A percentile compares a stretch with the other conserved stretches of the same genome.
phyloP scores from a whole-genome alignment of 768 basidiomycete genomes.

The Tylopilus subfusipes region DNA sequence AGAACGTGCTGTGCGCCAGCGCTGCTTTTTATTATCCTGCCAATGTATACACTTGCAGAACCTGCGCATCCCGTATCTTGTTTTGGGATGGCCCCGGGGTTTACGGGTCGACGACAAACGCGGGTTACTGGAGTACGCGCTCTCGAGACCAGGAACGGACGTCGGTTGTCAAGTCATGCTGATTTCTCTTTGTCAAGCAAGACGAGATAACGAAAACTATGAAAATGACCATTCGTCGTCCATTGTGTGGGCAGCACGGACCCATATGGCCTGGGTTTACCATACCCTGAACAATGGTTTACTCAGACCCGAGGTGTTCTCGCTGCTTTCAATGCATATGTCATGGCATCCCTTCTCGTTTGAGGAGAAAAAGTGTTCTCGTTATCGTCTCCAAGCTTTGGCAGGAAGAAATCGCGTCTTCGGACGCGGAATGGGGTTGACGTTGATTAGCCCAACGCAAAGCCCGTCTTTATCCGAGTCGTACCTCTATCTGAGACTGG shows the following conservation, averaged over 20 bases:
- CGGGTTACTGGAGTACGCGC: neutral
- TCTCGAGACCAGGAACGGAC: neutral
- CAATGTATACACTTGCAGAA: constrained; percentile 12
- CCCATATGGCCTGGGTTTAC: neutral
- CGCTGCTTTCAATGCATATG: neutral
- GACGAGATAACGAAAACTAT: no score
- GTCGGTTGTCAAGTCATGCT: neutral
- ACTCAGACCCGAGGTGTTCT: neutral
- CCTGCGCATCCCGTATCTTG: neutral
- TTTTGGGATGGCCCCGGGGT: neutral
- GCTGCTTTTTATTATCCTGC: neutral
- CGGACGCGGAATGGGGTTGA: no score
- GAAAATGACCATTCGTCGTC: neutral
- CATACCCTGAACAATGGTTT: neutral
- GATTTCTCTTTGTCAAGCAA: neutral
- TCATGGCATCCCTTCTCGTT: neutral
- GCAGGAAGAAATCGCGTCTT: neutral
- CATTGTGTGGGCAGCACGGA: neutral
- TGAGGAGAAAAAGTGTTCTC: no score
- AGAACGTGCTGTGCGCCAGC: constrained; percentile 7
- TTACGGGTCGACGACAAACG: no score
- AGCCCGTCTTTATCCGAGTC: no score
- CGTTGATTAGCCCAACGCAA: no score
- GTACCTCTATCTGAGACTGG: no score
- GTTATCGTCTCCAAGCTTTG: no score